These are phyloP conservation scores for Ceratocystis cubensis DNA, from an alignment of 2,329 filamentous ascomycete genomes.

Conservation along the genomic window DNA sequence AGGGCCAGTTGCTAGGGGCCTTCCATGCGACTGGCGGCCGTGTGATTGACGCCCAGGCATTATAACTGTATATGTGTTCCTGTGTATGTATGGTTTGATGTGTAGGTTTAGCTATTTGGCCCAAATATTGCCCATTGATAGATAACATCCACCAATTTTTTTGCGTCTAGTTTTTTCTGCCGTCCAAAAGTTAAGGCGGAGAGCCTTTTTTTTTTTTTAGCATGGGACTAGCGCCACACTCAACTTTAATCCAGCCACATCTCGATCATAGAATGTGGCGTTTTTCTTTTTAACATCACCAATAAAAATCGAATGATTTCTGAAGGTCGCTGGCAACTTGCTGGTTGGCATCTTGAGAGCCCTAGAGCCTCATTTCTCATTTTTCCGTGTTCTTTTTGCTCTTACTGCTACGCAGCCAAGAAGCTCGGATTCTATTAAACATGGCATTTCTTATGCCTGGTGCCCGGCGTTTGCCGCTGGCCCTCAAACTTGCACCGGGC, in stretches of 20 bases:
- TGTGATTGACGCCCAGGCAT: slow-evolving; percentile 50
- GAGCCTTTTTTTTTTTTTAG: slow-evolving; percentile 20
- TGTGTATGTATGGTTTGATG: slow-evolving; percentile 5
- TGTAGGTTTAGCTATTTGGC: neutral
- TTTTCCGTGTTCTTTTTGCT: neutral
- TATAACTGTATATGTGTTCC: slow-evolving; percentile 20
- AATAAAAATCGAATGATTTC: slow-evolving; percentile 19
- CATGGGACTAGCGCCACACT: slow-evolving; percentile 19
- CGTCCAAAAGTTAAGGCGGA: slow-evolving; percentile 20
- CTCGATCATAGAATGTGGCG: neutral
- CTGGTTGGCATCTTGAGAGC: neutral
- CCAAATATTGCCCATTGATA: slow-evolving; percentile 1
- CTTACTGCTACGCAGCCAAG: neutral
- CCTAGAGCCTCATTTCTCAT: neutral
- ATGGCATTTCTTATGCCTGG: slow-evolving; percentile 21
- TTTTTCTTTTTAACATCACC: slow-evolving; percentile 5
- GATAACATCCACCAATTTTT: neutral
- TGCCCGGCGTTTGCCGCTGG: slow-evolving; percentile 18
- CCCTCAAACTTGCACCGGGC: slow-evolving; percentile 8
- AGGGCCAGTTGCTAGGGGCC: slow-evolving; percentile 27
- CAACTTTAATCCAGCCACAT: neutral
- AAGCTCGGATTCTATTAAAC: neutral
- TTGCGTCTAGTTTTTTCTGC: slow-evolving; percentile 22
- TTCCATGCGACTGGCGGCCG: slow-evolving; percentile 38
- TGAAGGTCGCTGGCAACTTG: neutral